phyloP scores from a whole-genome alignment of 345 rosid genomes.

The Eutrema yunnanense region DNA sequence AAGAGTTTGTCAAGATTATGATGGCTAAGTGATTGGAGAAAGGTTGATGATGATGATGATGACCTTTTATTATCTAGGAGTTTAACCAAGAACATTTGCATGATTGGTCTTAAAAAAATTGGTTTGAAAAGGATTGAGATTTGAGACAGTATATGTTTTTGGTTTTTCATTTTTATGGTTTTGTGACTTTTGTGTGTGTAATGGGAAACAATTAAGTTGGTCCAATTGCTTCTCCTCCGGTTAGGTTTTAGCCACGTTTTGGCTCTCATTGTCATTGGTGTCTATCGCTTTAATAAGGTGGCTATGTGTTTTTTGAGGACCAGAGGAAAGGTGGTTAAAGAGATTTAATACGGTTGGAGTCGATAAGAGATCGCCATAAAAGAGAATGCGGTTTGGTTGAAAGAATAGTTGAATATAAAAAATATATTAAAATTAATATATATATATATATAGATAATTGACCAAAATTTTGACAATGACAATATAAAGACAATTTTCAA shows the following conservation, averaged over 20 bases:
- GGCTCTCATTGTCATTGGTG: not conserved
- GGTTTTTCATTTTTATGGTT: not conserved
- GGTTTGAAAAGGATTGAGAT: not conserved
- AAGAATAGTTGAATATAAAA: too few species aligned
- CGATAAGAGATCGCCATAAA: too few species aligned
- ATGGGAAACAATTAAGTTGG: not conserved
- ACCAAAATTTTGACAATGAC: too few species aligned
- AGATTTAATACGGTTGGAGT: too few species aligned
- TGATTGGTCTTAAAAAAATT: constrained; percentile 7
- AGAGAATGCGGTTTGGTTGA: too few species aligned
- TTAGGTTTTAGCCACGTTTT: not conserved
- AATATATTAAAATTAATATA: too few species aligned
- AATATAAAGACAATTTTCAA: too few species aligned
- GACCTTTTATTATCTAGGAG: not conserved
- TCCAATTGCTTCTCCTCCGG: not conserved
- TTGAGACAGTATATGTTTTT: not conserved
- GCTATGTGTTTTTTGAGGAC: too few species aligned
- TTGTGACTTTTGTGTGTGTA: not conserved
- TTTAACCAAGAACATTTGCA: constrained; percentile 19
- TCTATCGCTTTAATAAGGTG: too few species aligned
- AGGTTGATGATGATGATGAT: not conserved
- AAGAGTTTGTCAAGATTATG: constrained; percentile 38
- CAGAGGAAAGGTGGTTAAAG: too few species aligned
- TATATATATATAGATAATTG: too few species aligned
- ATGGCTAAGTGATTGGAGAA: constrained; percentile 30